Percentiles rank a stretch among this genome's conserved stretches.
These are phyloP conservation scores for Davidsoniella virescens DNA, from an alignment of 2,329 filamentous ascomycete genomes.

Conservation along the genomic window DNA sequence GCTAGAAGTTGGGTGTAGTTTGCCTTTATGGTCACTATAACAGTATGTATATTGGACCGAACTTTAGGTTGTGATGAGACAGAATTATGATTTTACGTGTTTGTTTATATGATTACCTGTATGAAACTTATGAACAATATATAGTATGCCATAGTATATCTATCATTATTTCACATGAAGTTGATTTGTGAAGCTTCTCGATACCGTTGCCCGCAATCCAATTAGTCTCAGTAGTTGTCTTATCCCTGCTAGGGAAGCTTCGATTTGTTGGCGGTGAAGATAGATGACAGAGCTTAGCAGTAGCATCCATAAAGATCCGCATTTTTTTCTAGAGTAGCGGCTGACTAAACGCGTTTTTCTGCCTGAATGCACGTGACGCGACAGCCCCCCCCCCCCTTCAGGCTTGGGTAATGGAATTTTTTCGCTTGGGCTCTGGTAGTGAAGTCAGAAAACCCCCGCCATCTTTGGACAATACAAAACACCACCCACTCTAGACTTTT, in stretches of 20 bases:
- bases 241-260: constrained; percentile 1
- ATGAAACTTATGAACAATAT: too few species aligned
- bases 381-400: constrained; percentile 10
- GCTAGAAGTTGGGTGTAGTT: too few species aligned
- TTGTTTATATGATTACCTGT: too few species aligned
- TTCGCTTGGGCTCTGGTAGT: constrained; percentile 9
- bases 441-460: constrained; percentile 12
- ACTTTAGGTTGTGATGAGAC: too few species aligned
- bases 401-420: constrained; percentile 9
- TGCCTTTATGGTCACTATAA: too few species aligned
- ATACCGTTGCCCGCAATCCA: too few species aligned
- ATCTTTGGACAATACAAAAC: constrained; percentile 13
- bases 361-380: constrained; percentile 11
- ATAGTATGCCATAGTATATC: too few species aligned
- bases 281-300: neutral
- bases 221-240: neutral
- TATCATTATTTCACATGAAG: too few species aligned
- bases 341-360: constrained; percentile 11
- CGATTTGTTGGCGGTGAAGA: constrained; percentile 1
- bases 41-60: too few species aligned
- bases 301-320: neutral
- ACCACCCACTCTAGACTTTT: constrained; percentile 12
- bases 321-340: neutral
- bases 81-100: too few species aligned
- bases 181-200: too few species aligned